These are phyloP conservation scores for Aristolochia fimbriata DNA, from an alignment of 164 flowering plant genomes.

Conservation along the genomic window DNA sequence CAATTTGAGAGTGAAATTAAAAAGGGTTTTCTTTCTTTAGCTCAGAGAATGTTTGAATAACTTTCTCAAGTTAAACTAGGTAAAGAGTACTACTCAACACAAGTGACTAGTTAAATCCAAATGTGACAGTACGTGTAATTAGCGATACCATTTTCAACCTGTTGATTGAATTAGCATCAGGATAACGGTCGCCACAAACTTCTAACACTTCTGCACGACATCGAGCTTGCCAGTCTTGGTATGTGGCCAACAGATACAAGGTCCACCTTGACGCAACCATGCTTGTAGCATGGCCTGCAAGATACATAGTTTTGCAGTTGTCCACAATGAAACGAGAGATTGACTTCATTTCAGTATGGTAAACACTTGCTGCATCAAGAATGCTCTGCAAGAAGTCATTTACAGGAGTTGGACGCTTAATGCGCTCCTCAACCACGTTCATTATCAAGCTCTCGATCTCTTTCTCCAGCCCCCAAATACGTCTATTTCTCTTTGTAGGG, in stretches of 20 bases:
- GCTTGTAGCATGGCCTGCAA: slow-evolving; percentile 75
- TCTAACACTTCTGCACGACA: slow-evolving; percentile 49
- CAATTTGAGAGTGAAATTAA: too few relatives aligned
- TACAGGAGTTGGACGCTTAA: slow-evolving; percentile 2
- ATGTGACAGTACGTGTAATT: too few relatives aligned
- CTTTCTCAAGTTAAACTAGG: too few relatives aligned
- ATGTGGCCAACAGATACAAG: slow-evolving; percentile 40
- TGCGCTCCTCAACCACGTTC: slow-evolving; percentile 32
- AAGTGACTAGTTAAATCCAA: not conserved
- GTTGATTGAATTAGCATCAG: too few relatives aligned
- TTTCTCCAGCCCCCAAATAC: slow-evolving; percentile 40
- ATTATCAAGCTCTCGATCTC: slow-evolving; percentile 54
- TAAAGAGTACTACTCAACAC: too few relatives aligned
- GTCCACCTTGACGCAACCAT: slow-evolving; percentile 72
- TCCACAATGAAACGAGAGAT: slow-evolving; percentile 43
- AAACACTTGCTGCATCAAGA: slow-evolving; percentile 7
- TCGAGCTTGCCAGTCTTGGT: slow-evolving; percentile 61
- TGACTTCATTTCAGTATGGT: not conserved
- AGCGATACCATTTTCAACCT: too few relatives aligned
- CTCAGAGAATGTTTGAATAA: too few relatives aligned
- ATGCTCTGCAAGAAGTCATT: slow-evolving; percentile 44
- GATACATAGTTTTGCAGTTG: slow-evolving; percentile 84
- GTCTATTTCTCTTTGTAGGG: slow-evolving; percentile 5
- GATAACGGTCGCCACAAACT: too few relatives aligned
- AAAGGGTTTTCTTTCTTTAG: too few relatives aligned